These are phyloP conservation scores for Cladosporium colombiae DNA, from an alignment of 2,329 filamentous ascomycete genomes.

Conservation along the genomic window DNA sequence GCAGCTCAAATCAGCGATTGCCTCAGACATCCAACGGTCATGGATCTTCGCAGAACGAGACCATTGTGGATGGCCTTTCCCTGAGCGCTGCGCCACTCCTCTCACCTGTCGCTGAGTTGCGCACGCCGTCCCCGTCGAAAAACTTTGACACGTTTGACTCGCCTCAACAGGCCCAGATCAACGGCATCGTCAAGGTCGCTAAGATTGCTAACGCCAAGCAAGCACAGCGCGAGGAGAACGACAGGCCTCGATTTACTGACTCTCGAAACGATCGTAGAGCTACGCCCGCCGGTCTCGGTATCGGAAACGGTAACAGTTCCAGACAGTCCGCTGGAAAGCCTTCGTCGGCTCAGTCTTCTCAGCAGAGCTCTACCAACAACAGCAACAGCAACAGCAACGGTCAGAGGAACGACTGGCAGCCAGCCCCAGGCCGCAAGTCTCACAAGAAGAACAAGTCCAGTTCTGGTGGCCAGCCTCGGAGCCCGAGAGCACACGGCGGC, in stretches of 20 bases:
- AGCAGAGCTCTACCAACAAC: neutral
- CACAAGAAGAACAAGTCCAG: slow-evolving; percentile 40
- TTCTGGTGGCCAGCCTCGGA: slow-evolving; percentile 38
- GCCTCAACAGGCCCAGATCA: slow-evolving; percentile 25
- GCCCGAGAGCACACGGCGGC: slow-evolving; percentile 41
- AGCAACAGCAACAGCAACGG: neutral
- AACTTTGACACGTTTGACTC: slow-evolving; percentile 17
- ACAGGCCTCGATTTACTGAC: slow-evolving; percentile 17
- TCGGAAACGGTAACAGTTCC: slow-evolving; percentile 8
- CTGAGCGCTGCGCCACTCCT: slow-evolving; percentile 46
- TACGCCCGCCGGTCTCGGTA: slow-evolving; percentile 23
- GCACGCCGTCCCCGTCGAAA: slow-evolving; percentile 69
- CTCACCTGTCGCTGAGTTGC: slow-evolving; percentile 73
- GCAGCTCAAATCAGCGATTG: slow-evolving; percentile 1
- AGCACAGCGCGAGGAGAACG: slow-evolving; percentile 26
- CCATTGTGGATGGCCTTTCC: slow-evolving; percentile 17
- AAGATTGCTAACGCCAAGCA: slow-evolving; percentile 35
- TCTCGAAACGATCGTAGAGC: slow-evolving; percentile 29
- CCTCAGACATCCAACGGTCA: slow-evolving; percentile 10
- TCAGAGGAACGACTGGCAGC: slow-evolving; percentile 33
- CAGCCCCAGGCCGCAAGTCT: slow-evolving; percentile 31
- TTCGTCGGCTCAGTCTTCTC: neutral
- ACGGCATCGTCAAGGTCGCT: slow-evolving; percentile 31
- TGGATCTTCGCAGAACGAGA: neutral
- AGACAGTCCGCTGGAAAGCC: slow-evolving; percentile 1